Percentiles rank a stretch among this genome's conserved stretches.
Evolutionary conservation across 345 rosid species (phyloP).

Genomic region (Eucalyptus regnans): DNA sequence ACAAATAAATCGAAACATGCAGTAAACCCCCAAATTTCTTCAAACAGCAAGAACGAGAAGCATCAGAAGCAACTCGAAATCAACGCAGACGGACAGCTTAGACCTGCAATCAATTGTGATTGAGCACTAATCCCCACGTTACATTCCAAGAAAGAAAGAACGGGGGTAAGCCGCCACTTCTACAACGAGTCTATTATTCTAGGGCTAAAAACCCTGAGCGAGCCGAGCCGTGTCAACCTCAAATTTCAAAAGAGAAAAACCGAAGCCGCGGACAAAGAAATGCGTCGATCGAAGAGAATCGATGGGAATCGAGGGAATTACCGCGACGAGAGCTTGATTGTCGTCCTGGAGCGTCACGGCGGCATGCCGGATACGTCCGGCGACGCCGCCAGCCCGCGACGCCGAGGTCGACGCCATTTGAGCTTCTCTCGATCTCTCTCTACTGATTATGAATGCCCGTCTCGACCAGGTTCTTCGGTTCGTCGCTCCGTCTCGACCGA

Average conservation of each 20-base stretch:
- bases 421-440: not conserved
- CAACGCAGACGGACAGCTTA: not conserved
- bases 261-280: not conserved
- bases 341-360: conserved; percentile 39
- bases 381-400: conserved; percentile 14
- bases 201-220: not conserved
- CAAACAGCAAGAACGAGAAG: not conserved
- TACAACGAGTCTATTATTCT: not conserved
- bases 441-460: not conserved
- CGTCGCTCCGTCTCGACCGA: not conserved
- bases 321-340: conserved; percentile 34
- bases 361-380: conserved; percentile 36
- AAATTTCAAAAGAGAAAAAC: not conserved
- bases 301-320: not conserved
- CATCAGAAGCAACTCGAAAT: not conserved
- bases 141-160: not conserved
- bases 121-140: not conserved
- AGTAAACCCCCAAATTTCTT: not conserved
- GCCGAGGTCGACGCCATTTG: conserved; percentile 30
- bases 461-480: not conserved
- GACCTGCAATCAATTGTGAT: not conserved
- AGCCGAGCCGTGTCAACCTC: not conserved
- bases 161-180: not conserved
- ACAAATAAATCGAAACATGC: not conserved
- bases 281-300: not conserved